phyloP scores from a whole-genome alignment of 2,329 filamentous ascomycete species.

The Phaeosphaeria sp. region DNA sequence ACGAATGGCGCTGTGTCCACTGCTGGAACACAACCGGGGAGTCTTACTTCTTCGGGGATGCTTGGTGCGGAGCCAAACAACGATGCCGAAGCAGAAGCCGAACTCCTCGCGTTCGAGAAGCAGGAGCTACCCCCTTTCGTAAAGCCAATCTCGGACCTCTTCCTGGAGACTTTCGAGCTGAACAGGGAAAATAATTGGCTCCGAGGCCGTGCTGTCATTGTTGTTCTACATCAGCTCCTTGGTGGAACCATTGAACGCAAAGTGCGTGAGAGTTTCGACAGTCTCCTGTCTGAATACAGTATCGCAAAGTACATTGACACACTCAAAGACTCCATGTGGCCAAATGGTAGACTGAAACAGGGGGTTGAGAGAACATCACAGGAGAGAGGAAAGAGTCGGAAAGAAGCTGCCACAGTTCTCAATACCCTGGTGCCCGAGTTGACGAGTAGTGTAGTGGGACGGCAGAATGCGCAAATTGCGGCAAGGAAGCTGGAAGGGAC shows the following conservation, averaged over 20 bases:
- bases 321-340: slow-evolving; percentile 83
- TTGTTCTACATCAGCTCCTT: slow-evolving; percentile 93
- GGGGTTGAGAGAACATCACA: slow-evolving; percentile 65
- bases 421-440: slow-evolving; percentile 90
- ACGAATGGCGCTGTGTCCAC: slow-evolving; percentile 28
- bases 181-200: slow-evolving; percentile 98
- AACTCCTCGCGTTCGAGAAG: slow-evolving; percentile 88
- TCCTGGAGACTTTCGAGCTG: slow-evolving; percentile 92
- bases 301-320: slow-evolving; percentile 77
- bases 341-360: slow-evolving; percentile 65
- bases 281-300: slow-evolving; percentile 77
- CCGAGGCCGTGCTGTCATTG: slow-evolving; percentile 90
- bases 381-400: slow-evolving; percentile 81
- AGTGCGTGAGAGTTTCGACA: slow-evolving; percentile 81
- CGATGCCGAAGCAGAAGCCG: slow-evolving; percentile 83
- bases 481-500: slow-evolving; percentile 88
- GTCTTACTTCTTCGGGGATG: slow-evolving; percentile 23
- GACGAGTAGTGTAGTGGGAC: slow-evolving; percentile 89
- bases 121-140: slow-evolving; percentile 89
- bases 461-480: slow-evolving; percentile 88
- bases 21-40: slow-evolving; percentile 13
- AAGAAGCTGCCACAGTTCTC: slow-evolving; percentile 87
- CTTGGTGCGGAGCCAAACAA: slow-evolving; percentile 58
- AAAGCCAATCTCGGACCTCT: slow-evolving; percentile 97
- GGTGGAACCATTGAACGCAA: slow-evolving; percentile 97